Conservation (phyloP, 2,329 filamentous ascomycete species). For the Pseudocercospora eumusae region DNA sequence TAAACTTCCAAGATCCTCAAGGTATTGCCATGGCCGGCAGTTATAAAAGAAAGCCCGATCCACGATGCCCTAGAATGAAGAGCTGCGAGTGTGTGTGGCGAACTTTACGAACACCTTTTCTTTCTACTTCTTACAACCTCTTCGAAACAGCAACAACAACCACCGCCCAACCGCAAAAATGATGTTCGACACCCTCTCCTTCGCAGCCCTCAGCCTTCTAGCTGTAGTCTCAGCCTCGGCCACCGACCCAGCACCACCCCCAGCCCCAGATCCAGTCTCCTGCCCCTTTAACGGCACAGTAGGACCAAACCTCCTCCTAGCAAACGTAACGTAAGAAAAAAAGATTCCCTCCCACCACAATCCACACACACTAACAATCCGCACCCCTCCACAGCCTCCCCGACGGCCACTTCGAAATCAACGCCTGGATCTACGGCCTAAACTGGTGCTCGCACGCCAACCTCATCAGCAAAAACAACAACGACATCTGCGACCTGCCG, state of each 20-base stretch:
- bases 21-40: neutral
- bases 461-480: constrained; percentile 9
- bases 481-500: constrained; percentile 16
- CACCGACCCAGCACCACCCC: neutral
- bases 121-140: too few species aligned
- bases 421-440: constrained; percentile 19
- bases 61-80: constrained; percentile 1
- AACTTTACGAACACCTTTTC: too few species aligned
- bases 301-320: constrained; percentile 16
- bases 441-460: constrained; percentile 21
- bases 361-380: neutral
- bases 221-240: neutral
- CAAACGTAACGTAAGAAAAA: constrained; percentile 17
- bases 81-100: too few species aligned
- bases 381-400: constrained; percentile 6
- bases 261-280: neutral
- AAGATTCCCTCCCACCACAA: neutral
- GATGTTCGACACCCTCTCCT: constrained; percentile 2
- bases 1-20: neutral
- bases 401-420: constrained; percentile 15
- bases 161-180: neutral
- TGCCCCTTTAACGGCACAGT: constrained; percentile 17
- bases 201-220: neutral
- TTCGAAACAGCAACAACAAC: neutral
- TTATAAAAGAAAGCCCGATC: constrained; percentile 2